Base-by-base conservation (phyloP, 2,329 filamentous ascomycete species). In the Ceratocystis harringtonii region DNA sequence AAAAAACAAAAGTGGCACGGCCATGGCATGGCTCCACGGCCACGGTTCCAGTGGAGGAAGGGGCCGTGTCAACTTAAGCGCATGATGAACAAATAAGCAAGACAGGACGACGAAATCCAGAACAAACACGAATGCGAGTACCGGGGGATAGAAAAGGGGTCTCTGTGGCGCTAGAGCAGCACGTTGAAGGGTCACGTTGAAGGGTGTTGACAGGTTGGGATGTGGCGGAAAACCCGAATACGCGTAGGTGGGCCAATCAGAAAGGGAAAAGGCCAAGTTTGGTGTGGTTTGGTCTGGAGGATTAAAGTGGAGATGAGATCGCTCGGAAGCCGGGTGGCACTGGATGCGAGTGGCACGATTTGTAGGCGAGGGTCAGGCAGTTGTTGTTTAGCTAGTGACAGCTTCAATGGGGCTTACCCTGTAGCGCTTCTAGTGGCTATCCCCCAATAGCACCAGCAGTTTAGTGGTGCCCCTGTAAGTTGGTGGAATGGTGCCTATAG, bases 91-190 rank as follows among this genome's bases (percentile, higher is more conserved):
- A 48, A 19, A 48, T 52, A 52, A 28, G 22, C 19, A 52, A 5
- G 48, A 25, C 5, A 52, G 48, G 48, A 52, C 22, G 48, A 52
- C 19, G 8, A 15, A 28, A 28, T 22, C 45, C 19, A 48, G 19
- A 48, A 48, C 45, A 48, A 65, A 57, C 64, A 48, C 66, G 63
- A 67, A 62, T 65, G 50, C 48, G 66, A 61, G 36, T 36, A 61
- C 36, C 66, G 5, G 36, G 61, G 58, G 17, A 50, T 57, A 67
- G 17, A 6, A 57, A 41, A 41, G 36, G 36, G 36, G 36, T 12
- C 10, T 41, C 25, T 50, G 61, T 52, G 43, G 50, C 25, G 50
- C 48, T 8, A 2, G 8, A 15, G 25, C 22, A 17, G 32, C 12
- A 48, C 5, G 45, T 10, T 52, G 48, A 12, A 36, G 48, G 19